These are phyloP conservation scores for Nepenthes mirabilis DNA, from an alignment of 148 eudicot genomes.

Conservation along the genomic window DNA sequence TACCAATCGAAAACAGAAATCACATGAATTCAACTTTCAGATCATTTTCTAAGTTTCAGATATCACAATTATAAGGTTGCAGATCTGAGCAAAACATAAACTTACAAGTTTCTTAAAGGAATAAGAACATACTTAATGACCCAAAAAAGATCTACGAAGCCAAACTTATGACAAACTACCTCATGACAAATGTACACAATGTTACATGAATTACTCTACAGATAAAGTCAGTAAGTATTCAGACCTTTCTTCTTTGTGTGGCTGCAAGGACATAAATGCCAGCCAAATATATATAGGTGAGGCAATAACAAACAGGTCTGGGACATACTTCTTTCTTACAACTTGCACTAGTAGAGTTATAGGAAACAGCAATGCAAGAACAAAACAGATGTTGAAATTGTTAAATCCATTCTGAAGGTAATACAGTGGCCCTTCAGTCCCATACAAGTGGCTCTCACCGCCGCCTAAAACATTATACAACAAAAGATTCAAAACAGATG, in stretches of 20 bases:
- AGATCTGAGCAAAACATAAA: too few relatives aligned
- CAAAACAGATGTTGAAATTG: constrained; percentile 83
- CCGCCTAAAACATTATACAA: constrained; percentile 86
- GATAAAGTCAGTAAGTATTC: constrained; percentile 9
- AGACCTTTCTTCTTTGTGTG: constrained; percentile 98
- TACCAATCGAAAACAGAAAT: too few relatives aligned
- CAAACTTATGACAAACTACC: not conserved
- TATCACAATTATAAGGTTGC: too few relatives aligned
- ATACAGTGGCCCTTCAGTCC: constrained; percentile 76
- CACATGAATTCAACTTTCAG: too few relatives aligned
- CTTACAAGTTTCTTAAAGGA: too few relatives aligned
- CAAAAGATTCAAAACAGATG: constrained; percentile 80
- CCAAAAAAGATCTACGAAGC: too few relatives aligned
- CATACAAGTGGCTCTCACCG: constrained; percentile 98
- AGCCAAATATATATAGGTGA: constrained; percentile 91
- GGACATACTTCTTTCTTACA: constrained; percentile 64
- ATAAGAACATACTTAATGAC: too few relatives aligned
- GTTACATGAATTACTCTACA: not conserved
- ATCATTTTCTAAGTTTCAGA: too few relatives aligned
- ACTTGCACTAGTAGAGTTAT: constrained; percentile 32
- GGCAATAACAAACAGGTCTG: constrained; percentile 57
- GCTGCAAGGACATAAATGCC: constrained; percentile 94
- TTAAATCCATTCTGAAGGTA: constrained; percentile 84
- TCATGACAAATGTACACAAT: not conserved
- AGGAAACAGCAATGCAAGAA: constrained; percentile 81